Evolutionary conservation across 805 yeast genomes (phyloP).

Genomic region (Candida railenensis): DNA sequence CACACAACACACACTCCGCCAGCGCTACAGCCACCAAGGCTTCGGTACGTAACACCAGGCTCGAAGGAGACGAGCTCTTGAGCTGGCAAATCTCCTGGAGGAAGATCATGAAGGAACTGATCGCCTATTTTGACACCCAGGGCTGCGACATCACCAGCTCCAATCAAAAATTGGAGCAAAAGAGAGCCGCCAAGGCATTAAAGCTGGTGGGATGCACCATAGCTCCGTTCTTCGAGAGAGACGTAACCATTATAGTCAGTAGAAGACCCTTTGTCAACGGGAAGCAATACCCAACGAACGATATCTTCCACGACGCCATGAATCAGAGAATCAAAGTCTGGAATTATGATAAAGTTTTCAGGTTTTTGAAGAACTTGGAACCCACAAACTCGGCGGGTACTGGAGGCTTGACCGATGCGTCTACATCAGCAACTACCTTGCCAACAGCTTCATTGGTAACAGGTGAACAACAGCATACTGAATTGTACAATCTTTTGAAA

Average conservation of each 20-base stretch:
- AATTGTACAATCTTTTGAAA: constrained; percentile 54
- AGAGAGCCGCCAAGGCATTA: constrained; percentile 44
- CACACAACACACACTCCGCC: background rate
- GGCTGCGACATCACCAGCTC: constrained; percentile 40
- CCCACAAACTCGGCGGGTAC: constrained; percentile 3
- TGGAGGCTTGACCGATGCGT: background rate
- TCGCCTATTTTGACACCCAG: constrained; percentile 60
- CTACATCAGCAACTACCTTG: background rate
- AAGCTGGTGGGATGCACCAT: constrained; percentile 49
- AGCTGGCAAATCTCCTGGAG: constrained; percentile 70
- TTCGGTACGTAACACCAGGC: constrained; percentile 15
- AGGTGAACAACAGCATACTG: constrained; percentile 11
- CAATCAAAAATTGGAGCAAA: constrained; percentile 35
- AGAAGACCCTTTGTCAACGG: constrained; percentile 49
- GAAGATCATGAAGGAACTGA: constrained; percentile 55
- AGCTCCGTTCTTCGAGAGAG: constrained; percentile 50
- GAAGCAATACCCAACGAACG: constrained; percentile 47
- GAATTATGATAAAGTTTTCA: constrained; percentile 80
- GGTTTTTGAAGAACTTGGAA: constrained; percentile 69
- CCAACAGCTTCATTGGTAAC: background rate
- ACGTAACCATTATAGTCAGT: constrained; percentile 74
- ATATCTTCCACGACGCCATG: constrained; percentile 65
- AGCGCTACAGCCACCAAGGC: background rate
- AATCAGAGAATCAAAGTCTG: constrained; percentile 73
- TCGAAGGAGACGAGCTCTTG: constrained; percentile 46